Evolutionary conservation across 2,329 filamentous ascomycete species (phyloP).

Genomic region (Teratosphaeria destructans): DNA sequence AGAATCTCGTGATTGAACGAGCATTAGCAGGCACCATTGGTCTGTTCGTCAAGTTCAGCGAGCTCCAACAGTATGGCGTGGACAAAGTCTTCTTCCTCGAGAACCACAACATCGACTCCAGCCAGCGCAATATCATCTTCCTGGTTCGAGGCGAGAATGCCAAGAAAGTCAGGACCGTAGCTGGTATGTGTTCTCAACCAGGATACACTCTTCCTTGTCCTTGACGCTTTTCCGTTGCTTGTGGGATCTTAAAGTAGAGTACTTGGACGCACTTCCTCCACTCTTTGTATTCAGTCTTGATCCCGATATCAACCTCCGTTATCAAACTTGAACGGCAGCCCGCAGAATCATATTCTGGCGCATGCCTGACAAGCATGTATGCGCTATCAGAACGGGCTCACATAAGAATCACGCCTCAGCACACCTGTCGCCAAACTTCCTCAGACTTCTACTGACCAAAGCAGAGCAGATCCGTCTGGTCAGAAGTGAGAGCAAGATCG

Average conservation of each 20-base stretch:
- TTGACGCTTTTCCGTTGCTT: neutral
- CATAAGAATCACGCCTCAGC: slow-evolving; percentile 29
- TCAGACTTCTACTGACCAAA: slow-evolving; percentile 3
- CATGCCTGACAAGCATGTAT: slow-evolving; percentile 12
- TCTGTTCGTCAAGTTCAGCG: slow-evolving; percentile 88
- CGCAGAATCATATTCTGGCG: slow-evolving; percentile 14
- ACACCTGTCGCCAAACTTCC: slow-evolving; percentile 2
- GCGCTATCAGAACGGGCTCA: slow-evolving; percentile 35
- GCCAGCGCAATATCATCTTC: slow-evolving; percentile 91
- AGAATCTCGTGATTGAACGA: slow-evolving; percentile 91
- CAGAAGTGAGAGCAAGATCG: slow-evolving; percentile 74
- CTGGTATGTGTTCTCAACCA: slow-evolving; percentile 49
- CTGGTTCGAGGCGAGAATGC: slow-evolving; percentile 83
- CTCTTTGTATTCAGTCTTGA: slow-evolving; percentile 42
- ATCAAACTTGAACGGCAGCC: neutral
- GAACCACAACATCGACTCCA: slow-evolving; percentile 88
- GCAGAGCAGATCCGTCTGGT: slow-evolving; percentile 84
- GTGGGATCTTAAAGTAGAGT: slow-evolving; percentile 52
- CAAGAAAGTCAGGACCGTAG: slow-evolving; percentile 72
- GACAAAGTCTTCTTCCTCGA: slow-evolving; percentile 96
- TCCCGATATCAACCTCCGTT: slow-evolving; percentile 21
- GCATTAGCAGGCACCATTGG: slow-evolving; percentile 82
- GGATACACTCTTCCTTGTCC: neutral
- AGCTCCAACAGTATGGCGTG: slow-evolving; percentile 91
- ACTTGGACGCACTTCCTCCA: slow-evolving; percentile 38